These are phyloP conservation scores for Fomitopsis pulvina DNA, from an alignment of 768 basidiomycete genomes.

Conservation along the genomic window DNA sequence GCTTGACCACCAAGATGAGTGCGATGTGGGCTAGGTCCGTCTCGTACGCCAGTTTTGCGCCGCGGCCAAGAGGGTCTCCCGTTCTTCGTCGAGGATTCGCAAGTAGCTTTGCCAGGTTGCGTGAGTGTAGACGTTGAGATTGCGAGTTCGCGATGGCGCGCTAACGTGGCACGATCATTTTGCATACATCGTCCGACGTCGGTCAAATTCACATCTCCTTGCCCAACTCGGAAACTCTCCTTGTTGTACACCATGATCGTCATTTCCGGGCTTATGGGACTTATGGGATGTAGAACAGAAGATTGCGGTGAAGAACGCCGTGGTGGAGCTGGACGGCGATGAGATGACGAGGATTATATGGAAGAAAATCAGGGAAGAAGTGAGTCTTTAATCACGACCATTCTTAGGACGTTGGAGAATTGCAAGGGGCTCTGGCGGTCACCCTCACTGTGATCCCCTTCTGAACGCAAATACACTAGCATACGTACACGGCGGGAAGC, in stretches of 20 bases:
- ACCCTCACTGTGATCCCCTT: neutral
- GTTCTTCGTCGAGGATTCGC: conserved; percentile 13
- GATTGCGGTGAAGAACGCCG: conserved; percentile 80
- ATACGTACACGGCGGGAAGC: too few relatives aligned
- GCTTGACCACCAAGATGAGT: conserved; percentile 1
- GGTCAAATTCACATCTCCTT: neutral
- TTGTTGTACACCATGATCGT: neutral
- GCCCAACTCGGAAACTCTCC: neutral
- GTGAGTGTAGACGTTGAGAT: conserved; percentile 11
- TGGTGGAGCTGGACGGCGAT: conserved; percentile 95
- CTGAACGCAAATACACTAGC: neutral
- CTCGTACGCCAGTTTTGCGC: conserved; percentile 10
- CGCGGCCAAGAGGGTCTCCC: conserved; percentile 4
- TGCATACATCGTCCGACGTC: neutral
- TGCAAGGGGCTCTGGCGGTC: too few relatives aligned
- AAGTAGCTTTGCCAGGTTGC: conserved; percentile 14
- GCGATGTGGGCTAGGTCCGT: conserved; percentile 12
- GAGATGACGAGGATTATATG: conserved; percentile 99
- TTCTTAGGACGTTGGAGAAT: too few relatives aligned
- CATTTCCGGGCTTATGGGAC: conserved; percentile 4
- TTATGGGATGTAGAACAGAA: conserved; percentile 32
- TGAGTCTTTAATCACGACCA: conserved; percentile 29
- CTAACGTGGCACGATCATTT: neutral
- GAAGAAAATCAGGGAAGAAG: conserved; percentile 97
- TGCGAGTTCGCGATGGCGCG: neutral